A percentile compares a stretch with the other conserved stretches of the same genome.
phyloP scores from a whole-genome alignment of 2,329 filamentous ascomycete species.

The Claviceps quebecensis region DNA sequence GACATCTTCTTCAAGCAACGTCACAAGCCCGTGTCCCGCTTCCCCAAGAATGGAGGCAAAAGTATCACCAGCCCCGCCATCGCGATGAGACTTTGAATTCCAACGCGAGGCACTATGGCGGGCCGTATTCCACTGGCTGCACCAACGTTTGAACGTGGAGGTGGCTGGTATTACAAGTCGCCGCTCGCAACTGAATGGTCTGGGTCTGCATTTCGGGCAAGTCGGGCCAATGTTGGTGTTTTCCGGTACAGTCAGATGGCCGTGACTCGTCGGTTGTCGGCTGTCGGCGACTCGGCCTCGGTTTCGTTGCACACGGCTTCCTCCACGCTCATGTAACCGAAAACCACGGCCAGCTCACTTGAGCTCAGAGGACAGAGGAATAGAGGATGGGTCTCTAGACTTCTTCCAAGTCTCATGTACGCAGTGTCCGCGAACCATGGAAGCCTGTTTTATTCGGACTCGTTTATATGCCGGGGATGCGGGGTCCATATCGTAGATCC shows the following conservation, averaged over 20 bases:
- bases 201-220: not conserved
- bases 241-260: not conserved
- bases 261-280: not conserved
- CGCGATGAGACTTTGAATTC: constrained; percentile 12
- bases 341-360: not conserved
- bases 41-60: not conserved
- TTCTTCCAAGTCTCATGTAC: not conserved
- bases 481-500: not conserved
- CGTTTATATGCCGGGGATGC: not conserved
- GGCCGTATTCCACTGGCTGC: not conserved
- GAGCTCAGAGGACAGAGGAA: not conserved
- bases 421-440: not conserved
- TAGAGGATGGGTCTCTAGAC: no score
- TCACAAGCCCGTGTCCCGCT: not conserved
- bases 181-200: not conserved
- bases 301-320: not conserved
- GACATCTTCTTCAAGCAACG: not conserved
- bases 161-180: not conserved
- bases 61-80: constrained; percentile 8
- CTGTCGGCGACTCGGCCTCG: not conserved
- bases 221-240: not conserved
- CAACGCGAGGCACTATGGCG: constrained; percentile 9
- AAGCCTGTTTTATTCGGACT: not conserved
- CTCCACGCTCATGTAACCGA: not conserved
- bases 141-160: not conserved